Evolutionary conservation across 495 filamentous ascomycete genomes (phyloP), one percentile per base, ranked within the genome.

Genomic region (Aspergillus sclerotioniger): DNA sequence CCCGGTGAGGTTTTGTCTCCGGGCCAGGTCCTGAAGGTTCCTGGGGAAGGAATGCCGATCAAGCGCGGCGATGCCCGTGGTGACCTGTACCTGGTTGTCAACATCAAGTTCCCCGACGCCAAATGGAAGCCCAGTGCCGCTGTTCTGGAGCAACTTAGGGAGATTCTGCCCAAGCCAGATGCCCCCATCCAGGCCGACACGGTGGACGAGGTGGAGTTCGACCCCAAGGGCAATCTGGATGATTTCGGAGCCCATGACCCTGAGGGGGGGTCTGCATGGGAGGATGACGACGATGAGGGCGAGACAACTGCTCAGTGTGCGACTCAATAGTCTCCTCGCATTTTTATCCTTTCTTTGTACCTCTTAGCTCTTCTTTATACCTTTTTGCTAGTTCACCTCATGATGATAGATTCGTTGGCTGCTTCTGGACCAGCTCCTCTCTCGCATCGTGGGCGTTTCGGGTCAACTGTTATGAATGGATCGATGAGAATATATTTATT

Each of bases 41-140:
- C 78, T 5, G 91, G 90, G 31, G 94, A 98, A 71, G 94, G 94
- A 45, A 98, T 98, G 94, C 93, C 95, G 7, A 65, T 83, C 57
- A 97, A 97, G 80, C 85, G 86, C 59, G 87, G 84, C 54, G 94
- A 98, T 32, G 62, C 70, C 6, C 90, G 85, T 64, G 94, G 94
- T 15, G 92, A 98, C 65, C 79, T 98, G 8, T 98, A 91, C 71
- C 80, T 98, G 29, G 67, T 87, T 17, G 87, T 96, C 54, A 87
- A 96, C 65, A 79, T 98, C 59, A 84, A 90, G 45, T 98, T 98
- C 78, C 94, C 94, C 21, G 85, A 91, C 53, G 81, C 90, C 65
- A 87, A 85, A 19, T 98, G 91, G 91, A 80, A 89, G 45, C 81
- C 87, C 52, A 82, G 87, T 51, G 82, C 88, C 2, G 81, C 77